Evolutionary conservation across 768 basidiomycete genomes (phyloP), one percentile per base, ranked within the genome.

Genomic region (Kwoniella botswanensis): DNA sequence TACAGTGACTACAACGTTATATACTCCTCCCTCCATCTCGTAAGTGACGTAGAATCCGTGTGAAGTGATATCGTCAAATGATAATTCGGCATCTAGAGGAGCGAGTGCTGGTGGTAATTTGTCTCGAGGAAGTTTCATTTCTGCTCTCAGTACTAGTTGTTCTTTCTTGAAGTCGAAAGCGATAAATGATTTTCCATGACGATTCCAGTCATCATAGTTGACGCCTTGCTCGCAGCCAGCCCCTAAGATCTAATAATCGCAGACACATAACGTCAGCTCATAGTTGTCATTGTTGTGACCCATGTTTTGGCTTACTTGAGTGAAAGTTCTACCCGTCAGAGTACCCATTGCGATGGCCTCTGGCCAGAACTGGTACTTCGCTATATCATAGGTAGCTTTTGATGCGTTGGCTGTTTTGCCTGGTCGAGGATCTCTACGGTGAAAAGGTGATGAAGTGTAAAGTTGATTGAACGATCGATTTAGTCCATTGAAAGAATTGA

Each of bases 41-140:
- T 50, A 11, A 44, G 46, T 58, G 21, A 78, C 62, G 22, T 67
- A 54, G 61, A 80, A 76, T 22, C 79, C 79, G 21, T 80, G 75
- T 5, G 74, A 72, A 2, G 79, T 71, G 60, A 80, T 76, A 59
- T 80, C 79, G 54, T 80, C 79, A 54, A 80, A 80, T 21, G 75
- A 72, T 0, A 80, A 64, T 54, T 80, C 79, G 12, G 79, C 79
- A 55, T 80, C 75, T 11, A 80, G 41, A 3, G 79, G 79, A 21
- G 64, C 58, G 11, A 80, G 71, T 11, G 77, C 79, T 0, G 74
- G 71, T 1, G 79, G 79, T 5, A 80, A 62, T 5, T 54, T 21
- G 15, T 65, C 11, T 35, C n/a, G 22, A 3, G 62, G 59, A 1
- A 78, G 50, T 26, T 64, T 24, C 54, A 76, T 63, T 24, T 66